These are phyloP conservation scores for Filosporella fistucella DNA, from an alignment of 495 filamentous ascomycete genomes.

Conservation along the genomic window DNA sequence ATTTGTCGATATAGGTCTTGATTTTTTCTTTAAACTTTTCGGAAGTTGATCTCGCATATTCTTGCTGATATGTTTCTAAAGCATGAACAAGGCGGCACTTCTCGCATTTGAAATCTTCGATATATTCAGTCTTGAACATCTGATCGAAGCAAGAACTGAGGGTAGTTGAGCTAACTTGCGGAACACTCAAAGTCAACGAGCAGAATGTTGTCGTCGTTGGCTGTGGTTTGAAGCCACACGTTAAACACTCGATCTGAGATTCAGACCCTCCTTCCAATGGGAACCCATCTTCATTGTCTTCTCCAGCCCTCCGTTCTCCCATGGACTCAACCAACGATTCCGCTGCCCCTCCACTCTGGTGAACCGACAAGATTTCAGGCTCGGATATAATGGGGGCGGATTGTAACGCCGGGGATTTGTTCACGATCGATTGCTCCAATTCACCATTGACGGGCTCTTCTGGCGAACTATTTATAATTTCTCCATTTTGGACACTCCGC, in stretches of 20 bases:
- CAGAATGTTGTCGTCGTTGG: constrained; percentile 81
- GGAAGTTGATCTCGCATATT: constrained; percentile 41
- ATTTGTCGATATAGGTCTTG: constrained; percentile 50
- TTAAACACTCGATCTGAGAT: constrained; percentile 88
- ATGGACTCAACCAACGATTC: not conserved
- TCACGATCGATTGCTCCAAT: not conserved
- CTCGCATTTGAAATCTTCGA: constrained; percentile 96
- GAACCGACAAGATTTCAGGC: not conserved
- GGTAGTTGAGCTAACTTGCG: constrained; percentile 53
- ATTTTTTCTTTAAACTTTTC: constrained; percentile 34
- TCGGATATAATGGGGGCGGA: not conserved
- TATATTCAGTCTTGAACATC: constrained; percentile 89
- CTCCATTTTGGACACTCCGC: not conserved
- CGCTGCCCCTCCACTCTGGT: not conserved
- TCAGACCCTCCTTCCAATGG: constrained; percentile 83
- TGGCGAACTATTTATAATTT: not conserved
- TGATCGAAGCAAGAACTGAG: constrained; percentile 76
- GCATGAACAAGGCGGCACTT: constrained; percentile 85
- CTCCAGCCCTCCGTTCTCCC: constrained; percentile 23
- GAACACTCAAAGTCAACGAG: constrained; percentile 87
- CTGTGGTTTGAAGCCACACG: constrained; percentile 84
- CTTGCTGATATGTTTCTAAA: constrained; percentile 36
- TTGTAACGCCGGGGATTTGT: too few relatives aligned
- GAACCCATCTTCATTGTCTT: constrained; percentile 64
- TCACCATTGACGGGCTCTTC: not conserved